Evolutionary conservation across 75 land plant genomes (phyloP), one percentile per base, ranked within the genome.

Genomic region (Pinus tabuliformis): DNA sequence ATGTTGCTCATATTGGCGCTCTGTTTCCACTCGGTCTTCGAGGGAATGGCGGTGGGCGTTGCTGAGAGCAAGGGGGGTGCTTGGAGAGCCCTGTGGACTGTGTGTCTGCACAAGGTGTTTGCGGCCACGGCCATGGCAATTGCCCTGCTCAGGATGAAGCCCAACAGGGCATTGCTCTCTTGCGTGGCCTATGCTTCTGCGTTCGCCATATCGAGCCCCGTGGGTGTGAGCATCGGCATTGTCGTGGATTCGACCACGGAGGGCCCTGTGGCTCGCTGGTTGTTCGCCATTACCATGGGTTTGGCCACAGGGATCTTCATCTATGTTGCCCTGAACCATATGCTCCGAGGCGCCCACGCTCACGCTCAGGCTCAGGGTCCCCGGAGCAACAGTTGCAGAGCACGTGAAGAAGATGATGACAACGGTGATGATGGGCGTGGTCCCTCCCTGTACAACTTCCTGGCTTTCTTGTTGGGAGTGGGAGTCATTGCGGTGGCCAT

Each of bases 71-170:
- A 81, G 78, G 81, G 75, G 1, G 89, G 91, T 56, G 92, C 98
- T 1, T 93, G 93, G 96, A 91, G 72, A 75, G 85, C 83, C 1
- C 63, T 95, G 64, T 95, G 98, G 98, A 95, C 90, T 5, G 76
- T 95, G 16, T 81, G 71, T 6, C 78, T 95, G 26, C 98, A 93
- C 88, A 95, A 95, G 80, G 58, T 95, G 5, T 87, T 93, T 58
- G 91, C 96, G 36, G 98, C 93, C 62, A 87, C 93, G 49, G 96
- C 96, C 21, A 91, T 95, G 93, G 98, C 96, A 5, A 91, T 95
- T 12, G 93, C 93, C 1, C 88, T 93, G 36, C 88, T 93, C 12
- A 76, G 86, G 13, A 83, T 93, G 77, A 80, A 91, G 4, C 96
- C 98, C 5, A 56, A 87, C 21, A 85, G 96, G 7, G 94, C 92